phyloP scores from a whole-genome alignment of 768 basidiomycete species.

The Termitomyces sp. region DNA sequence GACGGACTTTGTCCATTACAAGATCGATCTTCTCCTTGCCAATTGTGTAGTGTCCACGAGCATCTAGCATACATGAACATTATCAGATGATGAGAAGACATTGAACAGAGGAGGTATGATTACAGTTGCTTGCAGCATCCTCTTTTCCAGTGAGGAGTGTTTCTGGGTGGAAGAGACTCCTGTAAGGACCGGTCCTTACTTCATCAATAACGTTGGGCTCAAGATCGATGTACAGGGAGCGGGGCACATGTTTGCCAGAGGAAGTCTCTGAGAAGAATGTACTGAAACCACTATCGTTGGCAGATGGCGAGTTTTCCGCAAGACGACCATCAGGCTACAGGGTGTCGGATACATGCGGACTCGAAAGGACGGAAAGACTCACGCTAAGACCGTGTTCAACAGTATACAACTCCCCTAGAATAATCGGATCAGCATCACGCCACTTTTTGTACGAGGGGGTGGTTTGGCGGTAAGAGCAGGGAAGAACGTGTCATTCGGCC shows the following conservation, averaged over 20 bases:
- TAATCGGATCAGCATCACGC: constrained; percentile 20
- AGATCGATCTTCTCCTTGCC: constrained; percentile 97
- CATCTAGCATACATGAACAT: constrained; percentile 47
- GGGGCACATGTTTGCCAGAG: constrained; percentile 92
- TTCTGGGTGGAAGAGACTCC: constrained; percentile 96
- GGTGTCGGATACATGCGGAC: constrained; percentile 10
- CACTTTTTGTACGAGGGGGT: constrained; percentile 8
- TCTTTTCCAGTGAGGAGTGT: constrained; percentile 97
- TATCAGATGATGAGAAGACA: constrained; percentile 1
- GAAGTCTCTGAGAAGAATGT: constrained; percentile 98
- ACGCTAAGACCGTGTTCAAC: constrained; percentile 96
- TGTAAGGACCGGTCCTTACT: constrained; percentile 88
- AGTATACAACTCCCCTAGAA: constrained; percentile 93
- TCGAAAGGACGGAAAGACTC: constrained; percentile 26
- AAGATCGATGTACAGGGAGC: constrained; percentile 93
- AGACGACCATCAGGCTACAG: constrained; percentile 88
- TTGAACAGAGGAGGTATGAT: constrained; percentile 22
- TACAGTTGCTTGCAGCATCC: constrained; percentile 99
- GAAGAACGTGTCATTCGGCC: constrained; percentile 13
- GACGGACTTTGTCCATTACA: constrained; percentile 93
- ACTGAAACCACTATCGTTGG: constrained; percentile 82
- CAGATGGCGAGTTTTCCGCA: constrained; percentile 60
- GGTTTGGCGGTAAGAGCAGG: background rate
- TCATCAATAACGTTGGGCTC: constrained; percentile 96
- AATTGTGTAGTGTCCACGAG: constrained; percentile 97